Base-by-base conservation (phyloP, 805 yeast genomes). In the Suhomyces sp. region DNA sequence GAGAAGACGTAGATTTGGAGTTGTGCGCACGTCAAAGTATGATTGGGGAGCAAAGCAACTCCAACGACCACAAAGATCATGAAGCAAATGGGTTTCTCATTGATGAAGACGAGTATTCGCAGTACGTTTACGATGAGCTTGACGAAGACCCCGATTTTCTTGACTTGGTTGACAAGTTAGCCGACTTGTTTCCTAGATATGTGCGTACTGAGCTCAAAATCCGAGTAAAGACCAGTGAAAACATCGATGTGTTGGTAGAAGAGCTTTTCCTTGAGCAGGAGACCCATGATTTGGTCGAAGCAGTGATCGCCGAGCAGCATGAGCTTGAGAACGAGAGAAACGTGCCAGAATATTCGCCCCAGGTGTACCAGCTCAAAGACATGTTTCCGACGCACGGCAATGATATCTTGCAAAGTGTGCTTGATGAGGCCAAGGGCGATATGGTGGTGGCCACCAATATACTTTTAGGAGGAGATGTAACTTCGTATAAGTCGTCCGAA, bases 371-470 rank as follows among this genome's bases (percentile, higher is more conserved):
- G 25, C 57, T 79, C 27, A 57, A 61, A 46, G 75, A 72, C 12
- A 72, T 82, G 64, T 81, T 83, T 53, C 85, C 86, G 0, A 61
- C 72, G 13, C 53, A 70, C 2, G 68, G 72, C 2, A 40, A 61
- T 3, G 62, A 57, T 2, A 54, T 56, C 6, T 62, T 82, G 6
- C 55, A 64, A 3, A 53, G 59, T 1, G 64, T 65, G 3, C 64
- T 73, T 15, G 56, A 63, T 21, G 66, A 65, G 2, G 56, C 66
- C 37, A 54, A 66, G 5, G 67, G 69, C 1, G 66, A 76, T 51
- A 3, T 68, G 8, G 72, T 66, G 13, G 58, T 57, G 6, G 60
- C 75, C 1, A 58, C 57, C 59, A 67, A 60, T 44, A 46, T 44
- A 9, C 47, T 63, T 25, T 29, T 58, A 47, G 39, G 40, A 10